Evolutionary conservation across 441 rosid species (phyloP).

Genomic region (Adansonia grandidieri): DNA sequence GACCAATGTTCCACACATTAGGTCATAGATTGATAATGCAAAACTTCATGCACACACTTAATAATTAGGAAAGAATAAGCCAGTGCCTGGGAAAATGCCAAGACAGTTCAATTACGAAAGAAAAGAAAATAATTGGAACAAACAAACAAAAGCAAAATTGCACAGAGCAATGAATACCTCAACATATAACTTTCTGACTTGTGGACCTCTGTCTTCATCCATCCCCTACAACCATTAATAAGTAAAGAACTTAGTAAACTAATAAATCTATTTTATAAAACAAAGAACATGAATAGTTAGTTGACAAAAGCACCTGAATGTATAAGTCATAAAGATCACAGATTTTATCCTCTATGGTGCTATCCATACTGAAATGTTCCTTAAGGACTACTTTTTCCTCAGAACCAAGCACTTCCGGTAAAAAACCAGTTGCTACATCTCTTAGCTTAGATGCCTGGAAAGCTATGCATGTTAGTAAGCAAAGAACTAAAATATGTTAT

Average conservation of each 20-base stretch:
- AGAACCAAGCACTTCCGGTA: conserved; percentile 28
- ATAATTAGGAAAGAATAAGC: conserved; percentile 21
- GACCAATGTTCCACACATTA: conserved; percentile 7
- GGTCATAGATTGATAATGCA: conserved; percentile 23
- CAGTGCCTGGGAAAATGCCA: neutral
- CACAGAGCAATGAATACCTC: conserved; percentile 34
- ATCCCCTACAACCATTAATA: conserved; percentile 36
- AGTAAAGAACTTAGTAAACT: conserved; percentile 3
- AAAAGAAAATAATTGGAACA: neutral
- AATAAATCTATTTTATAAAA: neutral
- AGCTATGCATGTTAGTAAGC: conserved; percentile 25
- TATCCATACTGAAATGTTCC: conserved; percentile 35
- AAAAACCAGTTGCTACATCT: conserved; percentile 31
- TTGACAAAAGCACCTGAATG: conserved; percentile 36
- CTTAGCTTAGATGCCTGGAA: conserved; percentile 33
- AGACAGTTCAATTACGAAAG: neutral
- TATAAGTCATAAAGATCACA: conserved; percentile 51
- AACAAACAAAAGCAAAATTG: neutral
- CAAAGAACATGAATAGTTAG: conserved; percentile 18
- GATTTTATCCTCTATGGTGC: conserved; percentile 44
- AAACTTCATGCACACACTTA: neutral
- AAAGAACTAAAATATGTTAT: conserved; percentile 18
- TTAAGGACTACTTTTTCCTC: conserved; percentile 28
- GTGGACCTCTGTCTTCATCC: conserved; percentile 47
- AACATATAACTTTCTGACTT: conserved; percentile 43